Evolutionary conservation across 108 stramenopile genomes (phyloP).

Genomic region (Skeletonema marinoi): DNA sequence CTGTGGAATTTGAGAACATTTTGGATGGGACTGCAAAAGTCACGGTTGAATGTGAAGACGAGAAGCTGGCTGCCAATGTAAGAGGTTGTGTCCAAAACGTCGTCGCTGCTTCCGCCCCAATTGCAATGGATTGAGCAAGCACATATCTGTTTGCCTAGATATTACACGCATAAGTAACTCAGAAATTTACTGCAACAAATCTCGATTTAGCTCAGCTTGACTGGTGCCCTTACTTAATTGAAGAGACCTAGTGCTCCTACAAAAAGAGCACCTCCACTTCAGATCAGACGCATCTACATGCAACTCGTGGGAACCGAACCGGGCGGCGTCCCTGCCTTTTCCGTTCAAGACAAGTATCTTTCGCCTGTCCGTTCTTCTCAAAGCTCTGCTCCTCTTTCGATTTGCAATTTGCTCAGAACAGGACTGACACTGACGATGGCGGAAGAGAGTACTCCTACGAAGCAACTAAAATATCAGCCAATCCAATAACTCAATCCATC

Average conservation of each 20-base stretch:
- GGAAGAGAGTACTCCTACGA: too few relatives aligned
- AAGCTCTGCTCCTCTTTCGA: neutral
- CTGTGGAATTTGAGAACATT: slow-evolving; percentile 63
- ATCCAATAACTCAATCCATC: neutral
- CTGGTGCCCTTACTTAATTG: too few relatives aligned
- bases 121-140: slow-evolving; percentile 9
- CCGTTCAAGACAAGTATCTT: neutral
- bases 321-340: too few relatives aligned
- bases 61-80: slow-evolving; percentile 76
- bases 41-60: slow-evolving; percentile 74
- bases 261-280: too few relatives aligned
- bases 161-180: neutral
- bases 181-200: too few relatives aligned
- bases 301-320: too few relatives aligned
- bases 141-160: neutral
- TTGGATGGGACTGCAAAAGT: slow-evolving; percentile 65
- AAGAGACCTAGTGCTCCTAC: too few relatives aligned
- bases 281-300: too few relatives aligned
- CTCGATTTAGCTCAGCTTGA: too few relatives aligned
- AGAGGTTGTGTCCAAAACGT: slow-evolving; percentile 70
- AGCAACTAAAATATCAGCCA: too few relatives aligned
- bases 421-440: too few relatives aligned
- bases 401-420: neutral
- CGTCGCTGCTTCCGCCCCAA: slow-evolving; percentile 53
- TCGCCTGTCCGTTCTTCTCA: neutral